phyloP scores from a whole-genome alignment of 2,329 filamentous ascomycete species.

The Diaporthe amygdali region DNA sequence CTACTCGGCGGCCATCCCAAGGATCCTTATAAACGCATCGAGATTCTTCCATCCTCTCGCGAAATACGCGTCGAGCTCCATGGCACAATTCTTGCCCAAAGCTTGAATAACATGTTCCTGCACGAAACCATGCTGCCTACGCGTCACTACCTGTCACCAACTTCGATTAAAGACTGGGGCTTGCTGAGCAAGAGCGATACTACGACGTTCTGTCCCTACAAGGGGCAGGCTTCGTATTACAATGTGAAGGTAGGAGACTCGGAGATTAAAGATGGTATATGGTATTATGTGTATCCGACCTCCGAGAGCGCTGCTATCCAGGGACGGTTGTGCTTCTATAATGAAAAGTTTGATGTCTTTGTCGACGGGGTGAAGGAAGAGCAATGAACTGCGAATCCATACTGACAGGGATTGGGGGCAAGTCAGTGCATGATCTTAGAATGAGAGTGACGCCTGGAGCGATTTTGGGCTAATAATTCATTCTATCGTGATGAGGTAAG shows the following conservation, averaged over 20 bases:
- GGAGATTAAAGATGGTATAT: conserved; percentile 56
- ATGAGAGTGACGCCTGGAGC: neutral
- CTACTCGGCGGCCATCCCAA: conserved; percentile 59
- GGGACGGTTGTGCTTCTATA: conserved; percentile 68
- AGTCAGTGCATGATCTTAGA: no score
- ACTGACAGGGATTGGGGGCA: neutral
- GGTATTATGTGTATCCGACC: conserved; percentile 66
- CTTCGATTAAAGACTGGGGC: conserved; percentile 47
- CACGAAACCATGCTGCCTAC: conserved; percentile 65
- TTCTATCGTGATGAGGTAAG: neutral
- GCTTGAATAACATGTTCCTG: conserved; percentile 55
- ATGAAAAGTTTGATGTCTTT: conserved; percentile 70
- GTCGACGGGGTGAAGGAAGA: conserved; percentile 53
- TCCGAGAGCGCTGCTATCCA: conserved; percentile 60
- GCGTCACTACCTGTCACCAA: conserved; percentile 64
- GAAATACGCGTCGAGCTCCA: conserved; percentile 54
- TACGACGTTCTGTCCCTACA: conserved; percentile 68
- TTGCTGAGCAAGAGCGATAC: conserved; percentile 55
- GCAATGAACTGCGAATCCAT: neutral
- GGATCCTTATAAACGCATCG: conserved; percentile 70
- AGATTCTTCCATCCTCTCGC: conserved; percentile 62
- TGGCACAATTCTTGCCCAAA: conserved; percentile 53
- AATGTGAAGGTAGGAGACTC: conserved; percentile 53
- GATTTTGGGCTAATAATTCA: no score
- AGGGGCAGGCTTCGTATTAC: conserved; percentile 69